Conservation (phyloP, 179 eudicot genomes). For the Spinacia oleracea region DNA sequence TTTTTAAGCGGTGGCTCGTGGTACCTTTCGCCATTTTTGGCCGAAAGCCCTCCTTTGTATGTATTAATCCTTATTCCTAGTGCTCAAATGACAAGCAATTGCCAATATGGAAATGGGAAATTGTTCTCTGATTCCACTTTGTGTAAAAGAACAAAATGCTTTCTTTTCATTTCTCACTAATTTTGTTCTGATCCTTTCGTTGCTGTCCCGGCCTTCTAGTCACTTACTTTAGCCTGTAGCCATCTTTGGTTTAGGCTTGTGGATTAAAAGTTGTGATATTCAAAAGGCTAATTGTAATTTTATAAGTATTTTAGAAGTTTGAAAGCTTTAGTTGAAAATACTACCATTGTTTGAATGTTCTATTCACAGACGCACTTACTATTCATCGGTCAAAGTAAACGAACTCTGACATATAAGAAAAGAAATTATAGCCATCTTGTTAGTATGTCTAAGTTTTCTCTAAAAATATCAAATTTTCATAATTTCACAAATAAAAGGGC, state of each 20-base stretch:
- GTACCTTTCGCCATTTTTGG: constrained; percentile 28
- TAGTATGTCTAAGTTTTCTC: no score
- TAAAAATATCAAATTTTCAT: no score
- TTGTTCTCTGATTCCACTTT: constrained; percentile 32
- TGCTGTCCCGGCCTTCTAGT: neutral
- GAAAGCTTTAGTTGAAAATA: no score
- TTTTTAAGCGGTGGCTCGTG: constrained; percentile 6
- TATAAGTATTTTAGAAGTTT: no score
- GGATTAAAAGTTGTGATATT: no score
- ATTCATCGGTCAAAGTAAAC: no score
- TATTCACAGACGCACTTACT: no score
- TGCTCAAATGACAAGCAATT: constrained; percentile 23
- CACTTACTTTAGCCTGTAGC: neutral
- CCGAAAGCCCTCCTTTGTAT: constrained; percentile 26
- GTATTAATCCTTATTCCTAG: constrained; percentile 26
- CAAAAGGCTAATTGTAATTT: no score
- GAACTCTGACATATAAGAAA: no score
- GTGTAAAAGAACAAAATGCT: constrained; percentile 20
- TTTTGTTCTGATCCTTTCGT: neutral
- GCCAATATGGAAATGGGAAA: constrained; percentile 30
- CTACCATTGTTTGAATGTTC: no score
- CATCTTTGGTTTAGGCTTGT: neutral
- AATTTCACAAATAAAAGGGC: no score
- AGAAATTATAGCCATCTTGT: no score
- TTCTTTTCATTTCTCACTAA: constrained; percentile 12